These are phyloP conservation scores for Termitomyces sp. DNA, from an alignment of 768 basidiomycete genomes.

Conservation along the genomic window DNA sequence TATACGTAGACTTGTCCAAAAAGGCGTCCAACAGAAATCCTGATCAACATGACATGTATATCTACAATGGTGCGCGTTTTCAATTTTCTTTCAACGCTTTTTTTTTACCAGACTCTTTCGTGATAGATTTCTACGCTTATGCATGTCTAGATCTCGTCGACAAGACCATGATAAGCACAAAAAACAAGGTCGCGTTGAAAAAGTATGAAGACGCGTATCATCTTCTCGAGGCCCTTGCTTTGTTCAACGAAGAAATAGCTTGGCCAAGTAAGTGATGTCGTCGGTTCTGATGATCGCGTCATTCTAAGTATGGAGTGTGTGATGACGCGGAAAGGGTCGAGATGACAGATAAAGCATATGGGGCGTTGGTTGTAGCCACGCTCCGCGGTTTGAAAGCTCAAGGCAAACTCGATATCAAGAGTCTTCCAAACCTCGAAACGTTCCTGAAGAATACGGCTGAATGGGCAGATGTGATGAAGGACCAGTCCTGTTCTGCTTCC, in stretches of 20 bases:
- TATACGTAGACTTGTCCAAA: conserved; percentile 21
- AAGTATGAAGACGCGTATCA: conserved; percentile 26
- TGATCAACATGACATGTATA: conserved; percentile 26
- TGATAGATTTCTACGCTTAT: conserved; percentile 25
- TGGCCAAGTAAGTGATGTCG: conserved; percentile 24
- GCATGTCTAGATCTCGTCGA: conserved; percentile 31
- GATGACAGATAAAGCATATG: conserved; percentile 27
- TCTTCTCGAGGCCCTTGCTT: conserved; percentile 26
- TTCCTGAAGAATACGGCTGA: conserved; percentile 21
- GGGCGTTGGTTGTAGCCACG: conserved; percentile 25
- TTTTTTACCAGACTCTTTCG: not conserved
- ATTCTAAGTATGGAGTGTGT: conserved; percentile 16
- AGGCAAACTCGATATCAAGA: conserved; percentile 20
- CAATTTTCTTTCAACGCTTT: not conserved
- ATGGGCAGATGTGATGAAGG: conserved; percentile 21
- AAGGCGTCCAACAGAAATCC: conserved; percentile 26
- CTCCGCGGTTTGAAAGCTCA: conserved; percentile 25
- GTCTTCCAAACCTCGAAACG: conserved; percentile 26
- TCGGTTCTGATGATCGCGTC: not conserved
- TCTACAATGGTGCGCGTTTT: conserved; percentile 24
- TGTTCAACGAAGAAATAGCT: conserved; percentile 22
- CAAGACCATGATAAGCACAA: conserved; percentile 19
- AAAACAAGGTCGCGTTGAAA: conserved; percentile 26
- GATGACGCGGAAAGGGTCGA: conserved; percentile 26
- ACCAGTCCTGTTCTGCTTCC: conserved; percentile 13